Evolutionary conservation across 306 rosid genomes (phyloP).

Genomic region (Medicago arabica): DNA sequence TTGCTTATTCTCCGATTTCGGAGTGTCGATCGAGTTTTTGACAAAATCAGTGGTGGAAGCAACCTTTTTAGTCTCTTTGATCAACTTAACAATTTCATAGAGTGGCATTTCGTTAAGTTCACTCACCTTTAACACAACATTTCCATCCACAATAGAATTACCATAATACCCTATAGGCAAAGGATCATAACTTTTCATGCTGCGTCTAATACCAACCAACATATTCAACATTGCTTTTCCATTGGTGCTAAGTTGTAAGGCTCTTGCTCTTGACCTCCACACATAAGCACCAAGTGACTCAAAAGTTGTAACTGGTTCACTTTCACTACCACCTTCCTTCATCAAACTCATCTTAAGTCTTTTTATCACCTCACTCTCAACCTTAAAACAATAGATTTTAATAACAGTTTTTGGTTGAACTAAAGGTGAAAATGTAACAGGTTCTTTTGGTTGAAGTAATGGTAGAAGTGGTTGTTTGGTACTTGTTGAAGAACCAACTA

Average conservation of each 20-base stretch:
- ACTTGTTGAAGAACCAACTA: not conserved
- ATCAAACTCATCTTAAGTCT: constrained; percentile 40
- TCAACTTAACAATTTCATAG: constrained; percentile 38
- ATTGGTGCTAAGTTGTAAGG: constrained; percentile 34
- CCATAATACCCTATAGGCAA: constrained; percentile 58
- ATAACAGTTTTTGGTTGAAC: constrained; percentile 5
- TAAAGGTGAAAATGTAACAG: constrained; percentile 44
- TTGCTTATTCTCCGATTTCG: not conserved
- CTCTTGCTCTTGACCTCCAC: constrained; percentile 39
- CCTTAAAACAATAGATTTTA: not conserved
- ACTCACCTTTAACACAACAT: constrained; percentile 31
- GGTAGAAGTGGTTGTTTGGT: constrained; percentile 27
- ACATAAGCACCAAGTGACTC: constrained; percentile 43
- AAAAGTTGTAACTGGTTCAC: constrained; percentile 30
- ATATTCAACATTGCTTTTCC: constrained; percentile 19
- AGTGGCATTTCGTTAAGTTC: constrained; percentile 32
- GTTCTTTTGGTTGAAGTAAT: not conserved
- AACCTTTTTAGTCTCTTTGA: constrained; percentile 31
- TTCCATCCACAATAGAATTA: constrained; percentile 32
- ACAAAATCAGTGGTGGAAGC: constrained; percentile 22
- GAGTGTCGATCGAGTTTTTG: not conserved
- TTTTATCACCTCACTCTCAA: constrained; percentile 30
- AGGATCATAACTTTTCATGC: constrained; percentile 32
- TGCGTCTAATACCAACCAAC: constrained; percentile 37
- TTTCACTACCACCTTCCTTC: constrained; percentile 13